Evolutionary conservation across 1,284 basidiomycete species (phyloP), one percentile per base, ranked within the genome.

Genomic region (Sanguinoderma infundibulare): DNA sequence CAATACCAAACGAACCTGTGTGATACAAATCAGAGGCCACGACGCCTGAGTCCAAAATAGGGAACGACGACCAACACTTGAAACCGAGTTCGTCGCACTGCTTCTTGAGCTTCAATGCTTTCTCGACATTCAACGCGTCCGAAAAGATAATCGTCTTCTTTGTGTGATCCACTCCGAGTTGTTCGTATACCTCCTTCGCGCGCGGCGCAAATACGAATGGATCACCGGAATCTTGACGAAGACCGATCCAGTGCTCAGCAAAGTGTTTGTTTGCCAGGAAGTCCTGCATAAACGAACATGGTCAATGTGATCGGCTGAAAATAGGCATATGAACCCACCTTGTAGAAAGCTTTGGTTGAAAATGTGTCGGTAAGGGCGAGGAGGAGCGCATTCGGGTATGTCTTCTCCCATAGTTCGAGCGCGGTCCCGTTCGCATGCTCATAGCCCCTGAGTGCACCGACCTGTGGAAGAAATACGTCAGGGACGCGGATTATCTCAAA

Each of bases 311-410:
- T 14, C 15, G 26, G 2, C 6, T 22, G 22, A 55, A 17, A n/a
- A 55, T 44, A 44, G 24, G 49, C 54, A n/a, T 22, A 57, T 47
- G 40, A 22, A 64, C 73, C 30, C 68, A 85, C 91, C 76, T 86
- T 81, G 80, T 92, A 96, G 78, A 98, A 98, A 0, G 86, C 87
- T 40, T 84, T 77, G 3, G 91, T 92, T 4, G 95, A 92, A 75
- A 97, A 98, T 0, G 96, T 98, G 75, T 98, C 96, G 10, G 96
- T 97, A 44, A 98, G 79, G 22, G 95, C 94, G 57, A 94, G 86
- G 6, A 89, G 79, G 1, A 80, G 73, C 6, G 77, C 75, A 30
- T 84, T 75, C 1, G 83, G 81, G 69, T 95, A 96, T 7, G 89
- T 84, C 51, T 84, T 75, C 72, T 97, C 92, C 96, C 96, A 98